A percentile compares a stretch with the other conserved stretches of the same genome.
Evolutionary conservation across 345 rosid species (phyloP).

Genomic region (Eucalyptus cladocalyx): DNA sequence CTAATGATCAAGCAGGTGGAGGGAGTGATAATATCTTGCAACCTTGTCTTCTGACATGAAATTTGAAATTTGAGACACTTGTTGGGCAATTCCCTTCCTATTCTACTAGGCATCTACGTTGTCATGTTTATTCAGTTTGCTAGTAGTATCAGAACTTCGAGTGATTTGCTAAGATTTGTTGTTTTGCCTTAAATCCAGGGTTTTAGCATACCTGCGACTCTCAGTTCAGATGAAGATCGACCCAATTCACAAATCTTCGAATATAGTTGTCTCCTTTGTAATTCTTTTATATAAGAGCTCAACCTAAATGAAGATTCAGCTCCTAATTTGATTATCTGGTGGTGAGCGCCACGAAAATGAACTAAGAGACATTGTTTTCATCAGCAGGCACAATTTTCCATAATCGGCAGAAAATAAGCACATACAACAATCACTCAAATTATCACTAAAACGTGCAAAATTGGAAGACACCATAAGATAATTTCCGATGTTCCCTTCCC

Average conservation of each 20-base stretch:
- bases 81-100: not conserved
- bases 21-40: not conserved
- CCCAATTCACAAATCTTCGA: not conserved
- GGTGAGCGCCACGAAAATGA: too few relatives aligned
- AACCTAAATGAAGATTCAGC: not conserved
- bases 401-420: too few relatives aligned
- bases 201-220: not conserved
- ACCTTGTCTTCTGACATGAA: not conserved
- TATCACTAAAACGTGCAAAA: too few relatives aligned
- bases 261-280: too few relatives aligned
- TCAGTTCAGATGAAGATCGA: not conserved
- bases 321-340: not conserved
- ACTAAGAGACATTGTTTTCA: too few relatives aligned
- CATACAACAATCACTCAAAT: too few relatives aligned
- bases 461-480: too few relatives aligned
- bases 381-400: too few relatives aligned
- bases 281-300: not conserved
- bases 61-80: not conserved
- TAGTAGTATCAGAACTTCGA: not conserved
- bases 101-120: not conserved
- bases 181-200: not conserved
- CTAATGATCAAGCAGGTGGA: not conserved
- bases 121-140: not conserved
- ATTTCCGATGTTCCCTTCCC: too few relatives aligned
- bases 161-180: not conserved